These are phyloP conservation scores for Agastache rugosa DNA, from an alignment of 257 asterid species.

Conservation along the genomic window DNA sequence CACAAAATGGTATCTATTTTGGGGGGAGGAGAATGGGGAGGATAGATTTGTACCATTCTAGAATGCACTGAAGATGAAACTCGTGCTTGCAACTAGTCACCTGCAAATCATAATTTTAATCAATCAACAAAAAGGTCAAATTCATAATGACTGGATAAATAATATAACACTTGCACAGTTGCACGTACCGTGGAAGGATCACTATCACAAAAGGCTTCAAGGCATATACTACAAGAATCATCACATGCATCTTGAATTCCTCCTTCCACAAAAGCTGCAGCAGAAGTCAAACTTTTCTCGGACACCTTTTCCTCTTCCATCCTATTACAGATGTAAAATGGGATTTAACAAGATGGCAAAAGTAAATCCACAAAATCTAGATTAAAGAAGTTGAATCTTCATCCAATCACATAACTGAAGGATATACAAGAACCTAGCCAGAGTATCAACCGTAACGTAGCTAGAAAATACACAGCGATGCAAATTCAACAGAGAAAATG, in stretches of 20 bases:
- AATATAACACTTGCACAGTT: slow-evolving; percentile 30
- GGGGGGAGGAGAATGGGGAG: neutral
- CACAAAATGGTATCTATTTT: neutral
- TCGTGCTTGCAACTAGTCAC: slow-evolving; percentile 94
- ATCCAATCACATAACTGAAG: neutral
- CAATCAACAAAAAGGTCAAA: slow-evolving; percentile 8
- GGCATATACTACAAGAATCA: slow-evolving; percentile 95
- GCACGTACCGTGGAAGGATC: slow-evolving; percentile 81
- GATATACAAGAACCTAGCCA: slow-evolving; percentile 4
- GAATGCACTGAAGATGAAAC: slow-evolving; percentile 90
- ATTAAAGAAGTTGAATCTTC: neutral
- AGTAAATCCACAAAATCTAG: neutral
- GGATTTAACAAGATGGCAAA: slow-evolving; percentile 13
- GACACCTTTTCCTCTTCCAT: slow-evolving; percentile 73
- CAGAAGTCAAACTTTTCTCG: slow-evolving; percentile 69
- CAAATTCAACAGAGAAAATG: neutral
- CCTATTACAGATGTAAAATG: slow-evolving; percentile 46
- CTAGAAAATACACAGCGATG: no score
- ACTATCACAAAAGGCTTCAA: slow-evolving; percentile 75
- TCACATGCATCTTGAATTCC: slow-evolving; percentile 95
- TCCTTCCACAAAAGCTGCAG: slow-evolving; percentile 94
- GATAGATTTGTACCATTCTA: slow-evolving; percentile 67
- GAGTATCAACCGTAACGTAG: neutral
- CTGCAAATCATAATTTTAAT: slow-evolving; percentile 47
- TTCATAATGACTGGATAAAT: neutral